Base-by-base conservation (phyloP, 2,329 filamentous ascomycete species). In the Neoascochyta sp. region DNA sequence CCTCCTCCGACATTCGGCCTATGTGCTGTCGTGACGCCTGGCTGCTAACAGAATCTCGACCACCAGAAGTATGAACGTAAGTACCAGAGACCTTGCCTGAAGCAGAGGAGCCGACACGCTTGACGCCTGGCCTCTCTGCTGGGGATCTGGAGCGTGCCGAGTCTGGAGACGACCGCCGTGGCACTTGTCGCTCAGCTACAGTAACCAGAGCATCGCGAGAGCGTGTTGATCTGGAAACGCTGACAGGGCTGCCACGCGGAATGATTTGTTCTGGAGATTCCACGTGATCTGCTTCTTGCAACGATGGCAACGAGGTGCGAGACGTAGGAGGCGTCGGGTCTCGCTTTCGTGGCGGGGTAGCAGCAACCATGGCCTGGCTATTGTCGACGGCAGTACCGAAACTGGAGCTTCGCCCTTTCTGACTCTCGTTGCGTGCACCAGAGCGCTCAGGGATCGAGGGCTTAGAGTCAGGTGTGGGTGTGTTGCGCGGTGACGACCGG, bases 1-100 rank as follows among this genome's bases (percentile, higher is more conserved):
- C 60, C 36, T 65, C 62, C 27, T 63, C 57, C 8, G 62, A 63
- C 51, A 62, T 52, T 22, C 60, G 54, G 9, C 42, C 45, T 25
- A 50, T 57, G 7, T 60, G 26, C 7, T 43, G 44, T 8, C 54
- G 47, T 7, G 55, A 48, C 9, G 54, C 46, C 13, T 50, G 45
- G 32, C n/a, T n/a, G n/a, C n/a, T n/a, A n/a, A n/a, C n/a, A n/a
- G n/a, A n/a, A n/a, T n/a, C n/a, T n/a, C n/a, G n/a, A n/a, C n/a
- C n/a, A n/a, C n/a, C n/a, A n/a, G n/a, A n/a, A n/a, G n/a, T n/a
- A n/a, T n/a, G n/a, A n/a, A n/a, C n/a, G n/a, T n/a, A n/a, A n/a
- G n/a, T n/a, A n/a, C n/a, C n/a, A n/a, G n/a, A n/a, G n/a, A n/a
- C n/a, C n/a, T n/a, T n/a, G n/a, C n/a, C n/a, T 6, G 60, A 60